These are phyloP conservation scores for Russula sp. DNA, from an alignment of 768 basidiomycete species.

Conservation along the genomic window DNA sequence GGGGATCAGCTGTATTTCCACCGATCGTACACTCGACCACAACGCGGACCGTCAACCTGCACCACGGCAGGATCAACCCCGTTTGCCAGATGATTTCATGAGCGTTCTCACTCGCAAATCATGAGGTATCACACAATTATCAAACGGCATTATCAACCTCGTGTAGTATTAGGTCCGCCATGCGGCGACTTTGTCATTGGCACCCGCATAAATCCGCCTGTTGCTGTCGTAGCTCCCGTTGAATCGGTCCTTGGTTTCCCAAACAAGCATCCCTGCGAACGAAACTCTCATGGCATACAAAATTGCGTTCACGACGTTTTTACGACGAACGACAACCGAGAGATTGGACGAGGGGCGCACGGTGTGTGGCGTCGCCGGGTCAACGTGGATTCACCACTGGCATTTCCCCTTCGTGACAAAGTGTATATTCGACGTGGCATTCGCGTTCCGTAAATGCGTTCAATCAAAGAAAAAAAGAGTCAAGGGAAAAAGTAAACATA, in stretches of 20 bases:
- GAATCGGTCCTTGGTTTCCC: background rate
- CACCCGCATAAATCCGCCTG: background rate
- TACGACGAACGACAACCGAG: background rate
- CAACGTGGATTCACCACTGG: background rate
- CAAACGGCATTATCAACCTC: slow-evolving; percentile 1
- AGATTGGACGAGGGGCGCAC: too few species aligned
- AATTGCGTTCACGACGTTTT: background rate
- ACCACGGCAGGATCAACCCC: background rate
- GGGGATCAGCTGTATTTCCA: slow-evolving; percentile 1
- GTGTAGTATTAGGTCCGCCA: background rate
- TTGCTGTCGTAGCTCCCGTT: background rate
- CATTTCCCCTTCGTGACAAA: background rate
- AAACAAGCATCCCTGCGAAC: background rate
- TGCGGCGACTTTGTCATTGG: background rate
- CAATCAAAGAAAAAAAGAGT: too few species aligned
- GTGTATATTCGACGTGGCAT: background rate
- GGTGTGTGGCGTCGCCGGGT: background rate
- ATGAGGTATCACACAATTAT: background rate
- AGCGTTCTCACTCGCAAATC: background rate
- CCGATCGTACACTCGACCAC: background rate
- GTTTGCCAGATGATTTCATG: slow-evolving; percentile 1
- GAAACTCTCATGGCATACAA: background rate
- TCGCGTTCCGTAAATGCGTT: too few species aligned
- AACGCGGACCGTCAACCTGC: background rate
- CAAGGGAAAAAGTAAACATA: background rate